These are phyloP conservation scores for Graphilbum ipis-grandicollis DNA, from an alignment of 2,329 filamentous ascomycete species.

Conservation along the genomic window DNA sequence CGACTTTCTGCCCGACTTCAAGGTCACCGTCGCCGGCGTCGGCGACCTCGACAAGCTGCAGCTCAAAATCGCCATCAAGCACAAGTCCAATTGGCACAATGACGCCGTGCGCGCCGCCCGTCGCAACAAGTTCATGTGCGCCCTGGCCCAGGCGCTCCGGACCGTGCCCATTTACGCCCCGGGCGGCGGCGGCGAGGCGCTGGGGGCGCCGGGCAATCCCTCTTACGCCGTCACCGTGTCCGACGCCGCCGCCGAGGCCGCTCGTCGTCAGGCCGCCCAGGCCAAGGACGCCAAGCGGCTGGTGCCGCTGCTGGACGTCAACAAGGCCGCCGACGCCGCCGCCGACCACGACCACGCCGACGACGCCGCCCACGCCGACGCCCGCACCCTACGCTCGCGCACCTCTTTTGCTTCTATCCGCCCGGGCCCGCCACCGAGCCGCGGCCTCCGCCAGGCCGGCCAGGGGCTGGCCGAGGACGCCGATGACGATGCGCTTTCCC, in stretches of 20 bases:
- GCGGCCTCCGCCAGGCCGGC: conserved; percentile 30
- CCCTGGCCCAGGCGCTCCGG: conserved; percentile 67
- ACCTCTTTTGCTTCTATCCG: neutral
- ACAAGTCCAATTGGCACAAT: conserved; percentile 89
- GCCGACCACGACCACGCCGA: conserved; percentile 8
- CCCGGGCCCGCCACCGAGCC: neutral
- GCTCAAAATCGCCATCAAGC: conserved; percentile 67
- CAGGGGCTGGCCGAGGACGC: conserved; percentile 22
- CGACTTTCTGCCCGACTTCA: conserved; percentile 77
- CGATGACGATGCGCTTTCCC: conserved; percentile 11
- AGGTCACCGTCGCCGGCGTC: conserved; percentile 61
- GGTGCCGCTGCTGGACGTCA: conserved; percentile 27
- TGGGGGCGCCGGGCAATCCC: conserved; percentile 56
- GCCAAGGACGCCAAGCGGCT: conserved; percentile 50
- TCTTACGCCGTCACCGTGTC: conserved; percentile 63
- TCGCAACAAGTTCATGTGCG: conserved; percentile 94
- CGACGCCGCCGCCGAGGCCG: conserved; percentile 46
- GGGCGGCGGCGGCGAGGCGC: conserved; percentile 47
- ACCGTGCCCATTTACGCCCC: conserved; percentile 75
- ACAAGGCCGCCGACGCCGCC: conserved; percentile 6
- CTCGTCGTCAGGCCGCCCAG: conserved; percentile 39
- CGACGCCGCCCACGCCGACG: too few species aligned
- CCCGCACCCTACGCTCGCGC: too few species aligned
- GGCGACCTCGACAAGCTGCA: conserved; percentile 77
- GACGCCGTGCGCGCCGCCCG: conserved; percentile 64